phyloP scores from a whole-genome alignment of 1,139 yeast genomes.

The Candida sanyaensis region DNA sequence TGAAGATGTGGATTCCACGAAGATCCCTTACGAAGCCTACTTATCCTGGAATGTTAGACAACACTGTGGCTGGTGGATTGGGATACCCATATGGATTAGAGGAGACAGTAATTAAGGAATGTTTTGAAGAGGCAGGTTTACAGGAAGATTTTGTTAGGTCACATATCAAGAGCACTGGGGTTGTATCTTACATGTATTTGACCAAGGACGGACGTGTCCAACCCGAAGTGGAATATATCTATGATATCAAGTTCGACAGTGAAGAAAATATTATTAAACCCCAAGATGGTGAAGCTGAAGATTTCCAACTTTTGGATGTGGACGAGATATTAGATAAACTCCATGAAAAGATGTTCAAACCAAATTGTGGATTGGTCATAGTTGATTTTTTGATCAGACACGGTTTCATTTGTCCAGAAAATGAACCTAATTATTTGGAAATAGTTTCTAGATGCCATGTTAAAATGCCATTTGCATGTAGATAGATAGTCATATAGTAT shows the following conservation, averaged over 20 bases:
- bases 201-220: conserved; percentile 62
- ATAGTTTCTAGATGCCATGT: conserved; percentile 67
- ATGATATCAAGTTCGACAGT: conserved; percentile 62
- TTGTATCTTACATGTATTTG: conserved; percentile 62
- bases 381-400: conserved; percentile 85
- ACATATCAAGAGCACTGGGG: conserved; percentile 58
- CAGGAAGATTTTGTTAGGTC: conserved; percentile 46
- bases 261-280: conserved; percentile 62
- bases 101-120: conserved; percentile 84
- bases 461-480: conserved; percentile 65
- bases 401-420: conserved; percentile 62
- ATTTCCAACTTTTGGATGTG: conserved; percentile 62
- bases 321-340: conserved; percentile 56
- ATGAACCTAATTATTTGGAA: conserved; percentile 63
- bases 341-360: conserved; percentile 67
- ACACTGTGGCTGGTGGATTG: conserved; percentile 93
- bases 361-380: conserved; percentile 80
- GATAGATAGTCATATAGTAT: conserved; percentile 2
- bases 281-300: conserved; percentile 83
- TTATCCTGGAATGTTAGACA: conserved; percentile 88
- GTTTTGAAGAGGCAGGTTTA: conserved; percentile 91
- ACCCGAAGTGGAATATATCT: conserved; percentile 85
- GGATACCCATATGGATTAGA: conserved; percentile 76
- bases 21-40: conserved; percentile 79
- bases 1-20: conserved; percentile 83